Evolutionary conservation across 768 basidiomycete genomes (phyloP).

Genomic region (Mrakia gelida): DNA sequence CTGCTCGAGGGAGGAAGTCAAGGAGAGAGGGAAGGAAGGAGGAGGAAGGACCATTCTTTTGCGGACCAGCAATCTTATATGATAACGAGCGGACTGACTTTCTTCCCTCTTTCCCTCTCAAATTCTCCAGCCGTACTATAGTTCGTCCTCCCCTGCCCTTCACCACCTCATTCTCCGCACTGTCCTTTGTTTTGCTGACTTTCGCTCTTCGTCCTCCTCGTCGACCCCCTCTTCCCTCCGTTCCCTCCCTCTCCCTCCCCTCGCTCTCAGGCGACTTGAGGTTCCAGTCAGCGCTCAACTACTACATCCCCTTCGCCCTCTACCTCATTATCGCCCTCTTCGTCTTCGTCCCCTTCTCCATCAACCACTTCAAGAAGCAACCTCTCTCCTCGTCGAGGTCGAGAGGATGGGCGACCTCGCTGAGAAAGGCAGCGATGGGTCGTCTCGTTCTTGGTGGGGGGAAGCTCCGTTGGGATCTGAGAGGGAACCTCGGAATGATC

Average conservation of each 20-base stretch:
- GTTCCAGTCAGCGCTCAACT: not conserved
- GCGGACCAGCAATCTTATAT: not conserved
- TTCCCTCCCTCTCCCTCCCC: not conserved
- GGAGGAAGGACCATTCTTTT: too few relatives aligned
- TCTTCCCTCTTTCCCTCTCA: not conserved
- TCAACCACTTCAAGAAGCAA: not conserved
- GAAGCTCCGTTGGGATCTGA: slow-evolving; percentile 12
- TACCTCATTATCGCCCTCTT: not conserved
- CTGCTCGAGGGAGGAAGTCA: too few relatives aligned
- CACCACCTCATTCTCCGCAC: not conserved
- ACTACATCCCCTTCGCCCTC: not conserved
- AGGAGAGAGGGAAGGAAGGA: too few relatives aligned
- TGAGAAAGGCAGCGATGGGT: not conserved
- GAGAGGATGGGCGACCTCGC: not conserved
- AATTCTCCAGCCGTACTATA: not conserved
- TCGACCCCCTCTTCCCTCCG: not conserved
- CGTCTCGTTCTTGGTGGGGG: not conserved
- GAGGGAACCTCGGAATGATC: slow-evolving; percentile 21
- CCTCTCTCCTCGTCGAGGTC: not conserved
- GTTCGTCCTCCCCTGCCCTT: not conserved
- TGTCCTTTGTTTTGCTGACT: not conserved
- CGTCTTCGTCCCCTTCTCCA: not conserved
- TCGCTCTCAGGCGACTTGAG: not conserved
- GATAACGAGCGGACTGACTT: not conserved
- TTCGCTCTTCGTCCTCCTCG: not conserved